Conservation (phyloP, 257 asterid species). For the Handroanthus guayacan region DNA sequence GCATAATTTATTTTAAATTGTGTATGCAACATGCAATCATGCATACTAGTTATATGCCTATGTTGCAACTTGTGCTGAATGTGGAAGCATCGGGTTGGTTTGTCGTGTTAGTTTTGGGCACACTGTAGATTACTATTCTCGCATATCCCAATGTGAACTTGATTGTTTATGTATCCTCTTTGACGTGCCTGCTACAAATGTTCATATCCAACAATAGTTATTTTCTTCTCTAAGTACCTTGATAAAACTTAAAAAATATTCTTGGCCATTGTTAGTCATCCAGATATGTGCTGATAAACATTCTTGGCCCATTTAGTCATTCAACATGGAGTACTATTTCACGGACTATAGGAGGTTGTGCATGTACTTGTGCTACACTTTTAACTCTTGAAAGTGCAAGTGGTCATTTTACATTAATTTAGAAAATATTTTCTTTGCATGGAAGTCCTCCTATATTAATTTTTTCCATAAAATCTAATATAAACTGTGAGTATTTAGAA, state of each 20-base stretch:
- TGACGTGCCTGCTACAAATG: background rate
- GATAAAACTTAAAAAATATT: background rate
- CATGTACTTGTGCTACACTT: background rate
- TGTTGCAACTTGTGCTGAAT: background rate
- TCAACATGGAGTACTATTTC: background rate
- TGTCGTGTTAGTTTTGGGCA: background rate
- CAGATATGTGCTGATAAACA: background rate
- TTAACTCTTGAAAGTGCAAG: background rate
- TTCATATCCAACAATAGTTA: background rate
- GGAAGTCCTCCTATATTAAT: background rate
- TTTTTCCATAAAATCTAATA: slow-evolving; percentile 10
- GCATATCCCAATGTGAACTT: background rate
- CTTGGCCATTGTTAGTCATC: background rate
- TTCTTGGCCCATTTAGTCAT: background rate
- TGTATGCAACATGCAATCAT: too few relatives aligned
- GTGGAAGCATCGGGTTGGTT: background rate
- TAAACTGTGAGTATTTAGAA: background rate
- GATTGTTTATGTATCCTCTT: background rate
- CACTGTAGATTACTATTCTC: background rate
- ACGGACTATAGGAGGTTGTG: background rate
- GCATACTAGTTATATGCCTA: background rate
- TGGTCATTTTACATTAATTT: background rate
- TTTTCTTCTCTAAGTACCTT: background rate
- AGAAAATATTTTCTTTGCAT: background rate
- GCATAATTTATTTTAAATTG: too few relatives aligned